These are phyloP conservation scores for Lentinula edodes DNA, from an alignment of 768 basidiomycete genomes.

Conservation along the genomic window DNA sequence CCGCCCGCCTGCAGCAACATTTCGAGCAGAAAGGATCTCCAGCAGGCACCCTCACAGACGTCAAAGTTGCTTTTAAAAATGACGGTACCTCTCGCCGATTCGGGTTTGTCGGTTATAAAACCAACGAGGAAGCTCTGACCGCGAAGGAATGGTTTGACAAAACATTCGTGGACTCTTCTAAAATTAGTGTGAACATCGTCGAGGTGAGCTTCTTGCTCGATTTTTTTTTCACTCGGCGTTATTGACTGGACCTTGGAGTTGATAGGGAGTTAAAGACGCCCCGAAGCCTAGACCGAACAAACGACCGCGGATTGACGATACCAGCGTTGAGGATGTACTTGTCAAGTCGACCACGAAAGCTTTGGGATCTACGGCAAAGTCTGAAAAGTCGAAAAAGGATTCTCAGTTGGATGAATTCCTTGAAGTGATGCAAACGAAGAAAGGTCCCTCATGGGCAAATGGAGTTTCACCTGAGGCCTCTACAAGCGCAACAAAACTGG, in stretches of 20 bases:
- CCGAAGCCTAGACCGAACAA: constrained; percentile 67
- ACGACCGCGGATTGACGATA: constrained; percentile 39
- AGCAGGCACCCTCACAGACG: constrained; percentile 75
- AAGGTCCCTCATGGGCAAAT: constrained; percentile 65
- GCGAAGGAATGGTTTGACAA: constrained; percentile 83
- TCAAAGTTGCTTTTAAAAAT: constrained; percentile 68
- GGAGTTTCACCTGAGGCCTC: constrained; percentile 22
- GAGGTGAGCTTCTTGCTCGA: constrained; percentile 48
- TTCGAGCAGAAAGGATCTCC: constrained; percentile 60
- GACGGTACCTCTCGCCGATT: constrained; percentile 84
- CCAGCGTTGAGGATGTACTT: constrained; percentile 17
- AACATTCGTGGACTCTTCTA: constrained; percentile 76
- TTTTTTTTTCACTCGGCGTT: background rate
- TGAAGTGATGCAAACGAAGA: constrained; percentile 64
- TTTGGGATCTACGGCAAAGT: constrained; percentile 8
- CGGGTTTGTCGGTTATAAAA: constrained; percentile 90
- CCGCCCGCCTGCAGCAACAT: constrained; percentile 58
- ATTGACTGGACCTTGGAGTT: constrained; percentile 5
- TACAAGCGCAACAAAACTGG: constrained; percentile 3
- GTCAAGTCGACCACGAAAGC: constrained; percentile 7
- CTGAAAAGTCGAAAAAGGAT: constrained; percentile 24
- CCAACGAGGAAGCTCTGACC: constrained; percentile 62
- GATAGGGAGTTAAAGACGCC: constrained; percentile 63
- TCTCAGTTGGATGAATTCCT: constrained; percentile 60
- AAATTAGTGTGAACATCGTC: constrained; percentile 70